Evolutionary conservation across 1,139 yeast species (phyloP), one percentile per base, ranked within the genome.

Genomic region (Blastobotrys ciferrii): DNA sequence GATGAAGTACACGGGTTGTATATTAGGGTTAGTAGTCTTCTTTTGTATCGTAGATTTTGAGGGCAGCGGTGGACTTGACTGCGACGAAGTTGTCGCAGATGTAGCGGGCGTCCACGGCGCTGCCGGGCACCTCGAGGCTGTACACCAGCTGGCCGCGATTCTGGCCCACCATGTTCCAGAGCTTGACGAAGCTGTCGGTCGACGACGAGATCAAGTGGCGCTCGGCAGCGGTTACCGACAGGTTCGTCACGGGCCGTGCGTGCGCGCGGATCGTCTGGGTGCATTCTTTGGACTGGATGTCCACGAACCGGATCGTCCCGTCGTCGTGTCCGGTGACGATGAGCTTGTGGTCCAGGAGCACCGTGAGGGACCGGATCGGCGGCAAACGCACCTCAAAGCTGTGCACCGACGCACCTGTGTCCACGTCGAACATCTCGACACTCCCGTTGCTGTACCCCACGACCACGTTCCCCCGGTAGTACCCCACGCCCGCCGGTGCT

Each of bases 381-480:
- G 33, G 45, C 31, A 42, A 11, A 44, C 30, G 48, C 5, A 38
- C 44, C 18, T 53, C 43, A 28, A 56, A 50, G 19, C 54, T 50
- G 14, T 47, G 49, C 15, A 55, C 56, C 32, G 51, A 47, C 51
- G 52, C 53, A 19, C 60, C 65, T 30, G 56, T 55, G 14, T 54
- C 56, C 19, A 62, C 55, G 44, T 65, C 68, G 17, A 58, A 54
- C 33, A 64, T 46, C 31, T 58, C 51, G 17, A 65, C 48, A 32
- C 53, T 49, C 25, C 58, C 56, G 43, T 64, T 61, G 28, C 53
- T 58, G 50, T 56, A 61, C 11, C 64, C 66, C 3, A 58, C 60
- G 19, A 56, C 55, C 4, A 61, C 46, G 30, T 48, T 47, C 30
- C 49, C 48, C 31, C 48, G 45, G 46, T 55, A 45, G 47, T 59